phyloP scores from a whole-genome alignment of 768 basidiomycete species.

The Tricholoma sp. region DNA sequence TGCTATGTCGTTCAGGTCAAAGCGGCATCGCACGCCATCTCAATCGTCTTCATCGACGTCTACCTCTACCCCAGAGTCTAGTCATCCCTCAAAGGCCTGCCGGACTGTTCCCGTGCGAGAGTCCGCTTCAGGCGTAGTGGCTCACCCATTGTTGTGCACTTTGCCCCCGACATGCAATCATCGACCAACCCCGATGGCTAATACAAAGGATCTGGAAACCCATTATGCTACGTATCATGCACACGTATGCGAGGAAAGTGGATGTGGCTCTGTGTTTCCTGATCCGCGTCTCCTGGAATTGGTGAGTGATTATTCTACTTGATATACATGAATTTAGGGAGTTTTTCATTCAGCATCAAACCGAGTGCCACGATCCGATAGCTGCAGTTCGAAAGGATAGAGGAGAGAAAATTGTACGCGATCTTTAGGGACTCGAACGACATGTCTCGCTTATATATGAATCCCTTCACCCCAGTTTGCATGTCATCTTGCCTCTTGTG shows the following conservation, averaged over 20 bases:
- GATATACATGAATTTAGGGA: background rate
- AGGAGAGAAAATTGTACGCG: conserved; percentile 80
- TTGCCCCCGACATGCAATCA: conserved; percentile 81
- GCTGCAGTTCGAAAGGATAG: conserved; percentile 70
- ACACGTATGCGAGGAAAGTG: conserved; percentile 67
- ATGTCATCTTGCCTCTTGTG: conserved; percentile 63
- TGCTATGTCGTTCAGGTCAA: conserved; percentile 20
- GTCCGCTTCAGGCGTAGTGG: conserved; percentile 10
- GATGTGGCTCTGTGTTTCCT: conserved; percentile 81
- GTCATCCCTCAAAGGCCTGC: conserved; percentile 22
- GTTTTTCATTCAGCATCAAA: conserved; percentile 53
- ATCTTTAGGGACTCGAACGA: background rate
- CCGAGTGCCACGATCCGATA: conserved; percentile 85
- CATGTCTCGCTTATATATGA: conserved; percentile 4
- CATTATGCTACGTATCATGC: conserved; percentile 85
- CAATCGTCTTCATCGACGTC: conserved; percentile 31
- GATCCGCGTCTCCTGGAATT: conserved; percentile 73
- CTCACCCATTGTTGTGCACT: conserved; percentile 53
- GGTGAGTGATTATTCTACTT: conserved; percentile 42
- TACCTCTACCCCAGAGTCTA: conserved; percentile 26
- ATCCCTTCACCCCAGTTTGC: conserved; percentile 50
- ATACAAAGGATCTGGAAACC: conserved; percentile 66
- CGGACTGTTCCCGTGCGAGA: conserved; percentile 18
- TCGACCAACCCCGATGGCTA: conserved; percentile 56
- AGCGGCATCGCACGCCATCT: conserved; percentile 35